Evolutionary conservation across 2,329 filamentous ascomycete genomes (phyloP).

Genomic region (Venturia nashicola): DNA sequence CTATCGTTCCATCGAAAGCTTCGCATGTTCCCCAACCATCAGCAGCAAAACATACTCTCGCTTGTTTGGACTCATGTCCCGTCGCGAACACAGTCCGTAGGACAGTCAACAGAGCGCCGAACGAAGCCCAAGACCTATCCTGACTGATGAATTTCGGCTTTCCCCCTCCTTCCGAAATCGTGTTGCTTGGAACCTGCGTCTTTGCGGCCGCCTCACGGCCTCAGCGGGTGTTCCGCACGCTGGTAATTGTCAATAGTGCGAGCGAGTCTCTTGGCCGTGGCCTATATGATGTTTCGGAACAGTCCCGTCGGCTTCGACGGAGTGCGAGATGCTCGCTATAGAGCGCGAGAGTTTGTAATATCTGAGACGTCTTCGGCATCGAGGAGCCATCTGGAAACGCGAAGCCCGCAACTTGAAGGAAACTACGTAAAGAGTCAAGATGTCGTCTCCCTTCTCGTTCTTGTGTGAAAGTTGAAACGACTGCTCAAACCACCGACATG

Average conservation of each 20-base stretch:
- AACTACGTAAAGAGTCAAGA: background rate
- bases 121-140: background rate
- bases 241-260: background rate
- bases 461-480: background rate
- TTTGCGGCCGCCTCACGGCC: background rate
- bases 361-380: background rate
- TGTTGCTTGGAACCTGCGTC: background rate
- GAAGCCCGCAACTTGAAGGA: background rate
- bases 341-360: background rate
- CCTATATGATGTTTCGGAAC: background rate
- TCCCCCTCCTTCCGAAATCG: background rate
- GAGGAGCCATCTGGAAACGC: background rate
- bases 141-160: background rate
- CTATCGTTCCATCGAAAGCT: background rate
- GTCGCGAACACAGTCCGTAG: background rate
- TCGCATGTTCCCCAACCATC: background rate
- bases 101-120: background rate
- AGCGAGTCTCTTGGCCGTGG: background rate
- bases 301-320: background rate
- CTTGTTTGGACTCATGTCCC: background rate
- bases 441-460: background rate
- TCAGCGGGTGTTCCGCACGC: background rate
- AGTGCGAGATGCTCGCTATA: background rate
- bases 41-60: background rate
- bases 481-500: background rate